phyloP scores from a whole-genome alignment of 192 early-diverging fungal genomes.

The Dissophora globulifera region DNA sequence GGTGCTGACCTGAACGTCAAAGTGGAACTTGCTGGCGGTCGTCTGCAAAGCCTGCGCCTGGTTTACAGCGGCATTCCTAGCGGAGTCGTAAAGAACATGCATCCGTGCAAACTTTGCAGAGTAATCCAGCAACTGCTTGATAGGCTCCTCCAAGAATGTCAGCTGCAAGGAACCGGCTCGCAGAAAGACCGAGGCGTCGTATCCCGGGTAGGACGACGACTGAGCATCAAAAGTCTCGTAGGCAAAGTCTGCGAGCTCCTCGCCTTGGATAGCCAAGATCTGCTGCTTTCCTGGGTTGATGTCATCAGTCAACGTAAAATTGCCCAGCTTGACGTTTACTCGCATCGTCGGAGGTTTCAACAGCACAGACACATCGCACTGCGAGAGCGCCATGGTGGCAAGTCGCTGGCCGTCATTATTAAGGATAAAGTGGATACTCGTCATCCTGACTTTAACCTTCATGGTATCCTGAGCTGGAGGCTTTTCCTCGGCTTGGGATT shows the following conservation, averaged over 20 bases:
- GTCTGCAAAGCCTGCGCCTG: conserved; percentile 83
- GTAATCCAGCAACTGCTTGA: conserved; percentile 78
- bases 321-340: conserved; percentile 76
- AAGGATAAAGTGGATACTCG: conserved; percentile 83
- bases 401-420: conserved; percentile 83
- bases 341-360: conserved; percentile 68
- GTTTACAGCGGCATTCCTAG: conserved; percentile 83
- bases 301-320: conserved; percentile 75
- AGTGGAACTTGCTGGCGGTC: conserved; percentile 81
- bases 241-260: conserved; percentile 87
- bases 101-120: conserved; percentile 88
- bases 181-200: conserved; percentile 81
- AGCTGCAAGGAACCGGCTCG: conserved; percentile 83
- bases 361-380: conserved; percentile 74
- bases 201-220: conserved; percentile 77
- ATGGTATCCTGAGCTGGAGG: conserved; percentile 63
- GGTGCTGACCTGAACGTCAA: conserved; percentile 85
- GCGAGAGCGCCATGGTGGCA: conserved; percentile 78
- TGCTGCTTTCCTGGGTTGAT: conserved; percentile 57
- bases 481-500: conserved; percentile 13
- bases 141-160: conserved; percentile 81
- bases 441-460: conserved; percentile 77
- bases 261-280: conserved; percentile 87
- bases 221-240: conserved; percentile 83
- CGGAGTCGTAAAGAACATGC: conserved; percentile 89